A percentile compares a stretch with the other conserved stretches of the same genome.
phyloP scores from a whole-genome alignment of 306 rosid species.

The Citrullus colocynthis region DNA sequence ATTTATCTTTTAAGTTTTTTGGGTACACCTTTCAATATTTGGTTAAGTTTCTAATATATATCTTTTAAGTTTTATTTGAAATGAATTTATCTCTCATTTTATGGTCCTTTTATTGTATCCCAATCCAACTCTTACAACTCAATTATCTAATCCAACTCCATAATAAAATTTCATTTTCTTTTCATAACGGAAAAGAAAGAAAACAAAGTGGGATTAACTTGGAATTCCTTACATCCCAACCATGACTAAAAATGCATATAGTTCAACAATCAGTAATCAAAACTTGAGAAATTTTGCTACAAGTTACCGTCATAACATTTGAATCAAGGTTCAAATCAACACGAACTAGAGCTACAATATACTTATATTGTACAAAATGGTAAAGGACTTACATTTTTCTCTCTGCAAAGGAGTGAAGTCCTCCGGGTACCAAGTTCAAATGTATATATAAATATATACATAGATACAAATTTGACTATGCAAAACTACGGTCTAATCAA shows the following conservation, averaged over 20 bases:
- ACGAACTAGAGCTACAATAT: background rate
- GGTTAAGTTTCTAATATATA: too few relatives aligned
- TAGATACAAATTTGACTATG: background rate
- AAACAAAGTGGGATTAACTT: background rate
- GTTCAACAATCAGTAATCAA: background rate
- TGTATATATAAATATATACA: background rate
- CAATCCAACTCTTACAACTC: background rate
- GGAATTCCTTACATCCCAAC: background rate
- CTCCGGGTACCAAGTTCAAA: background rate
- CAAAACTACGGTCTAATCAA: constrained; percentile 33
- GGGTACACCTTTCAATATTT: too few relatives aligned
- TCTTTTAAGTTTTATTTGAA: too few relatives aligned
- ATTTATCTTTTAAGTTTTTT: too few relatives aligned
- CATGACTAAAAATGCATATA: background rate
- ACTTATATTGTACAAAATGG: background rate
- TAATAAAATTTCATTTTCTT: background rate
- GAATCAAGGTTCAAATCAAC: background rate
- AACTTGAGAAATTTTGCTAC: background rate
- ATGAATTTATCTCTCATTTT: background rate
- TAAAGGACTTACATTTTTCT: background rate
- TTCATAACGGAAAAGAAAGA: background rate
- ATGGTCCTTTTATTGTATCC: background rate
- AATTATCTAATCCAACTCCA: background rate
- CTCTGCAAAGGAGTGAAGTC: background rate
- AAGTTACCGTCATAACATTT: background rate